Base-by-base conservation (phyloP, 768 basidiomycete genomes). In the Tricholoma matsutake region DNA sequence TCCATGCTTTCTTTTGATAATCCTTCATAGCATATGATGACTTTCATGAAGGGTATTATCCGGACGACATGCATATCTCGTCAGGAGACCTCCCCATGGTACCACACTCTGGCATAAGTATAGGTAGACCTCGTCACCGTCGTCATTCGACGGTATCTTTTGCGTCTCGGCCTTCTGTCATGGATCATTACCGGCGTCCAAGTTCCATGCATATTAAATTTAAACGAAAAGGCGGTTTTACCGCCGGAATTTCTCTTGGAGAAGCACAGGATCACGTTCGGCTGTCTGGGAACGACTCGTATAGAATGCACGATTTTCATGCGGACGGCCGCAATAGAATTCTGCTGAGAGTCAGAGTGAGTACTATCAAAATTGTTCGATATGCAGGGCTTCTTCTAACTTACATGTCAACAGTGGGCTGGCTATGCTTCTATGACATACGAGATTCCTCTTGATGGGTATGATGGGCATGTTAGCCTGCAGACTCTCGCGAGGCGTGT, bases 391-490 rank as follows among this genome's bases (percentile, higher is more conserved):
- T 37, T 45, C 47, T 41, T 18, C 51, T 56, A 20, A 13, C 51
- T 18, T 55, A 49, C 25, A 37, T 54, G 16, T 53, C 62, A 49
- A 14, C 58, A 90, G 89, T 91, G 88, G 88, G 77, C 82, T 45
- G 88, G 88, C 1, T 89, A 89, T 67, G 72, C 79, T 43, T 81
- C 88, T 8, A 79, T 89, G 71, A 89, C 86, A 43, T 91, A 90
- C 64, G 86, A 90, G 68, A 85, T 91, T 47, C 89, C 89, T 1
- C 74, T 90, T 47, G 87, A 89, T 64, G 80, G 80, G 10, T 87
- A 87, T 66, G 81, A 84, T 59, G 84, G 87, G 31, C 84, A 83
- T 49, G 81, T 87, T 41, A 84, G 84, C 67, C 76, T 91, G 35
- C 81, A 85, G 71, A 86, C 87, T 5, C 80, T 91, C 29, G 85